A percentile compares a stretch with the other conserved stretches of the same genome.
Conservation (phyloP, 352 stramenopile genomes). For the Globisporangium abappressorium region DNA sequence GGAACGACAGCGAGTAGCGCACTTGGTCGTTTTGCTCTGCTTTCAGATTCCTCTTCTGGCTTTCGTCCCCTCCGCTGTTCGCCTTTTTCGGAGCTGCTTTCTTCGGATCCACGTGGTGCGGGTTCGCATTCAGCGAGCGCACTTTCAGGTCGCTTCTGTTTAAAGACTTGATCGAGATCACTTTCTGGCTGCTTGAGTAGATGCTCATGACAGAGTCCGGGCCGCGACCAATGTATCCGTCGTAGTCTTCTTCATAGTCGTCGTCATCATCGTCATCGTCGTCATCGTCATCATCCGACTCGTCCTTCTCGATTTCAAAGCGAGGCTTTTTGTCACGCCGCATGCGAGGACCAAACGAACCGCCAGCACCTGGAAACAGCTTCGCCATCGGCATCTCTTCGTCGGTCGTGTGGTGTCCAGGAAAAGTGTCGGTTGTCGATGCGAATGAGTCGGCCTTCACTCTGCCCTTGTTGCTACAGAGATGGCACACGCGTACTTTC, state of each 20-base stretch:
- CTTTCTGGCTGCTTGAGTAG: constrained; percentile 39
- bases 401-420: constrained; percentile 20
- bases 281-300: constrained; percentile 7
- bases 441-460: constrained; percentile 29
- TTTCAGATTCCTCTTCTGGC: background rate
- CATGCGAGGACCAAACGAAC: background rate
- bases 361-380: constrained; percentile 14
- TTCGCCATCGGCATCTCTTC: constrained; percentile 23
- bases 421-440: constrained; percentile 27
- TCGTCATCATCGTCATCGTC: constrained; percentile 15
- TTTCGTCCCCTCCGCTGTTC: constrained; percentile 4
- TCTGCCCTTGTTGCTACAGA: constrained; percentile 56
- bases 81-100: background rate
- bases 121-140: constrained; percentile 11
- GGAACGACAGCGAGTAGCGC: constrained; percentile 36
- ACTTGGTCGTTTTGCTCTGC: background rate
- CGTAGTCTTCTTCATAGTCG: constrained; percentile 23
- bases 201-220: constrained; percentile 13
- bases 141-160: constrained; percentile 16
- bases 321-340: constrained; percentile 1
- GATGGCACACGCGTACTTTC: constrained; percentile 66
- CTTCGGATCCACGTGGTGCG: background rate
- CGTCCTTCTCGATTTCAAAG: constrained; percentile 1
- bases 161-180: constrained; percentile 64
- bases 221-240: constrained; percentile 23